Percentiles rank a stretch among this genome's conserved stretches.
These are phyloP conservation scores for Pilaira anomala DNA, from an alignment of 192 early-diverging fungal species.

Conservation along the genomic window DNA sequence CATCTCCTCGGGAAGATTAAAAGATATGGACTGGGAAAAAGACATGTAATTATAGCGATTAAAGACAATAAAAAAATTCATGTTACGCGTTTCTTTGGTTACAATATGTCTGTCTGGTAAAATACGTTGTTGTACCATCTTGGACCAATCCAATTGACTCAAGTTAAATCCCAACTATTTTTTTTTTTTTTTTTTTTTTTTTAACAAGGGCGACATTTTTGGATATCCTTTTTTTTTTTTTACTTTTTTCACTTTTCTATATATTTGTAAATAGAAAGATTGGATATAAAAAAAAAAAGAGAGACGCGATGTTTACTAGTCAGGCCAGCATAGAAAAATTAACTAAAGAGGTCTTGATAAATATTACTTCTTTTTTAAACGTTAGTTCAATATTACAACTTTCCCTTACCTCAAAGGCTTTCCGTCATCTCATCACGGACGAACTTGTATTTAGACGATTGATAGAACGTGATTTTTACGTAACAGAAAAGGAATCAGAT, in stretches of 20 bases:
- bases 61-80: no score
- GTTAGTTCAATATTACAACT: conserved; percentile 17
- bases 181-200: no score
- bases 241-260: neutral
- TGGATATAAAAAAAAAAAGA: neutral
- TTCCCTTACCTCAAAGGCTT: conserved; percentile 9
- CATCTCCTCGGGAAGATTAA: no score
- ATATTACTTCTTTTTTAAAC: conserved; percentile 24
- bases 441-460: conserved; percentile 25
- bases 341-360: conserved; percentile 27
- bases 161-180: no score
- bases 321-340: conserved; percentile 13
- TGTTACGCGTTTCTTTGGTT: no score
- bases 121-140: no score
- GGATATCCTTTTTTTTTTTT: no score
- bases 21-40: no score
- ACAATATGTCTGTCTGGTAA: no score
- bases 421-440: conserved; percentile 14
- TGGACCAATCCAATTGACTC: no score
- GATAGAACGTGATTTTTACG: conserved; percentile 17
- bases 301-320: neutral
- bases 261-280: neutral
- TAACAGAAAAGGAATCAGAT: conserved; percentile 22
- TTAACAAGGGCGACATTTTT: no score
- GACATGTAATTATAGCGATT: no score